These are phyloP conservation scores for Guyanaporus albipodus DNA, from an alignment of 768 basidiomycete species.

Conservation along the genomic window DNA sequence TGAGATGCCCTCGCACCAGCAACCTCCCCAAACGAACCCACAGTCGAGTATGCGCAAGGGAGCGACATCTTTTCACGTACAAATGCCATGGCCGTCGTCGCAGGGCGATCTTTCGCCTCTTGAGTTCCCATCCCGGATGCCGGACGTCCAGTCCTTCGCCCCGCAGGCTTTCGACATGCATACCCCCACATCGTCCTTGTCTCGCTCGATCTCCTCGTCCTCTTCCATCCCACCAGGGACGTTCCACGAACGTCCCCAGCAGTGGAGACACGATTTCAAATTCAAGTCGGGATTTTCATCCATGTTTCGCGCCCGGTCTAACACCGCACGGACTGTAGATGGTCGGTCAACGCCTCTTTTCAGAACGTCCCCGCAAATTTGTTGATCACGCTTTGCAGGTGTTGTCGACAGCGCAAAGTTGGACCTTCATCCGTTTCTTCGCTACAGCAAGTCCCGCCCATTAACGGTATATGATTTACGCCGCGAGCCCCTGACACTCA, in stretches of 20 bases:
- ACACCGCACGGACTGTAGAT: constrained; percentile 5
- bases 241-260: constrained; percentile 23
- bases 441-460: constrained; percentile 28
- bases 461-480: constrained; percentile 52
- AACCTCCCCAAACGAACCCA: constrained; percentile 2
- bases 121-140: constrained; percentile 17
- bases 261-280: constrained; percentile 32
- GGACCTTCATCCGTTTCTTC: constrained; percentile 21
- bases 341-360: constrained; percentile 14
- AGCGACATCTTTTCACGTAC: constrained; percentile 3
- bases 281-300: constrained; percentile 31
- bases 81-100: constrained; percentile 11
- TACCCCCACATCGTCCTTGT: constrained; percentile 26
- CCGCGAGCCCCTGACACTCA: constrained; percentile 33
- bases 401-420: constrained; percentile 26
- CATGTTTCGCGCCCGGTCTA: constrained; percentile 26
- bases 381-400: constrained; percentile 8
- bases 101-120: constrained; percentile 21
- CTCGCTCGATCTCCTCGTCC: constrained; percentile 12
- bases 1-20: constrained; percentile 9
- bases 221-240: constrained; percentile 10
- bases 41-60: neutral
- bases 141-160: constrained; percentile 13
- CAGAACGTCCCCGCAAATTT: neutral
- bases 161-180: constrained; percentile 18